Evolutionary conservation across 2,329 filamentous ascomycete genomes (phyloP).

Genomic region (Curvularia hawaiiensis): DNA sequence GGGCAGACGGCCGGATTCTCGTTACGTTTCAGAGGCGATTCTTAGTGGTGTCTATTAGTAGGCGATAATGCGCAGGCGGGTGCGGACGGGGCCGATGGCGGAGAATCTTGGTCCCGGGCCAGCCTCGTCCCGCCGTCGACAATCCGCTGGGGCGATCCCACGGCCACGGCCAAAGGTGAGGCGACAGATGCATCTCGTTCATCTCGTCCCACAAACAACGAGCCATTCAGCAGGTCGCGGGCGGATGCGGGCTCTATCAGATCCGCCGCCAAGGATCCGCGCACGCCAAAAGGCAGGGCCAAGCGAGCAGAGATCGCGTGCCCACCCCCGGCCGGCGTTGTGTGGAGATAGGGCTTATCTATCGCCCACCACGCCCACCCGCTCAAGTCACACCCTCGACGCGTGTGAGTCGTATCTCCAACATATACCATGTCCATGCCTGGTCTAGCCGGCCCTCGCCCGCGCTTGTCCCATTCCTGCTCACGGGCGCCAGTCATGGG

Average conservation of each 20-base stretch:
- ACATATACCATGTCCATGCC: slow-evolving; percentile 25
- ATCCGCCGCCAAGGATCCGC: slow-evolving; percentile 24
- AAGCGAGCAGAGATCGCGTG: slow-evolving; percentile 11
- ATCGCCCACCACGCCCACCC: slow-evolving; percentile 22
- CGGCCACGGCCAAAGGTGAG: neutral
- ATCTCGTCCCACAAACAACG: neutral
- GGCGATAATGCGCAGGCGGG: slow-evolving; percentile 3
- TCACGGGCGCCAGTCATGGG: slow-evolving; percentile 26
- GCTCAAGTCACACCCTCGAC: slow-evolving; percentile 19
- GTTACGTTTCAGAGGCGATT: slow-evolving; percentile 30
- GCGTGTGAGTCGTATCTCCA: slow-evolving; percentile 6
- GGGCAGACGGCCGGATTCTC: slow-evolving; percentile 22
- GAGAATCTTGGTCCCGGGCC: slow-evolving; percentile 16
- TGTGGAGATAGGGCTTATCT: slow-evolving; percentile 27
- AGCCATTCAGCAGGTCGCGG: slow-evolving; percentile 5
- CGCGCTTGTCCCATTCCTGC: slow-evolving; percentile 23
- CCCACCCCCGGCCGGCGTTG: neutral
- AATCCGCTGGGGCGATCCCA: neutral
- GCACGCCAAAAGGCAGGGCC: slow-evolving; percentile 22
- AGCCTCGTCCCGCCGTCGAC: neutral
- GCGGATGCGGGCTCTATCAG: slow-evolving; percentile 4
- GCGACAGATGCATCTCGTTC: neutral
- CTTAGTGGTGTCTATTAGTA: slow-evolving; percentile 33
- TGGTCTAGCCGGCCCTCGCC: slow-evolving; percentile 22
- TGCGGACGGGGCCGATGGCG: slow-evolving; percentile 25